Conservation (phyloP, 768 basidiomycete genomes). For the Auricularia sp. region DNA sequence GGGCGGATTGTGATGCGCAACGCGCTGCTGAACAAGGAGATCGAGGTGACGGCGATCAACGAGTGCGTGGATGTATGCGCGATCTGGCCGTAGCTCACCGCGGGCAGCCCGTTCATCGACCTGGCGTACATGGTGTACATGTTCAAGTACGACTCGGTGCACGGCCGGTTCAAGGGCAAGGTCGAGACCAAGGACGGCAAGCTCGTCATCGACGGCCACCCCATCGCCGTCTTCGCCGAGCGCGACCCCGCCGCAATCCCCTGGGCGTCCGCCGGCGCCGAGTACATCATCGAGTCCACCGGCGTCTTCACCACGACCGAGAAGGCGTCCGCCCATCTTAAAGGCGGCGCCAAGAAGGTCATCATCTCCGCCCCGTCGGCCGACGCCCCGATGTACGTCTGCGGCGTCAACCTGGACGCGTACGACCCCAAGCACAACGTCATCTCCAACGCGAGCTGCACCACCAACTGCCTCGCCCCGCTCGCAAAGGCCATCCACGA, state of each 20-base stretch:
- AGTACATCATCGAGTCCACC: conserved; percentile 95
- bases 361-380: conserved; percentile 98
- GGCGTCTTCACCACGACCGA: conserved; percentile 97
- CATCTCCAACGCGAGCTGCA: conserved; percentile 98
- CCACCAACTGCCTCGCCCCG: conserved; percentile 99
- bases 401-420: conserved; percentile 87
- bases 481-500: conserved; percentile 97
- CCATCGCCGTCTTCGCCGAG: conserved; percentile 72
- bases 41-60: conserved; percentile 90
- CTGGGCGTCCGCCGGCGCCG: conserved; percentile 73
- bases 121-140: conserved; percentile 99
- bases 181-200: conserved; percentile 72
- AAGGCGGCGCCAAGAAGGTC: conserved; percentile 99
- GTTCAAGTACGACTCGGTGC: conserved; percentile 96
- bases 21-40: conserved; percentile 62
- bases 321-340: conserved; percentile 88
- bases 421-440: conserved; percentile 87
- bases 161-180: conserved; percentile 79
- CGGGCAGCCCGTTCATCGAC: conserved; percentile 85
- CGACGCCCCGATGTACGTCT: conserved; percentile 90
- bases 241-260: conserved; percentile 76
- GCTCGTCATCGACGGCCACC: conserved; percentile 72
- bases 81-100: background rate
- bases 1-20: conserved; percentile 97
- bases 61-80: conserved; percentile 45